Percentiles rank a stretch among this genome's conserved stretches.
These are phyloP conservation scores for Plasmodium fragile DNA, from an alignment of 169 alveolate genomes.

Conservation along the genomic window DNA sequence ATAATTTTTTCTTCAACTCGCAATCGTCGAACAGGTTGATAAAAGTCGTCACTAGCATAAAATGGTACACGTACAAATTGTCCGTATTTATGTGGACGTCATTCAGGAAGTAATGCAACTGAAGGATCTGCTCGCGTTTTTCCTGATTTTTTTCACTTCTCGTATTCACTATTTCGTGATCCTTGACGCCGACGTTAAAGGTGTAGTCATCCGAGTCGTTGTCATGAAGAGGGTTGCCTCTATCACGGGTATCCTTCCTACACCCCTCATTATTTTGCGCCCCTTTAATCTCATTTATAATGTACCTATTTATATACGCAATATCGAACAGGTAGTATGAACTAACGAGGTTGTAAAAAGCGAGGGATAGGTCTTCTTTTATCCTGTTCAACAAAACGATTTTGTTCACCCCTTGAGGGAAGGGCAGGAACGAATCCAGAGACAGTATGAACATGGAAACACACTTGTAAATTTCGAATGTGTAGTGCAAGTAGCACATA, in stretches of 20 bases:
- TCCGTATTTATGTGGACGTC: conserved; percentile 8
- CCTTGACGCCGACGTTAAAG: conserved; percentile 46
- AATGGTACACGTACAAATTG: conserved; percentile 23
- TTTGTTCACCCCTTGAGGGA: conserved; percentile 59
- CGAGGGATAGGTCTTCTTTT: conserved; percentile 1
- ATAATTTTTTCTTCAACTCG: conserved; percentile 41
- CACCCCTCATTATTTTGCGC: not conserved
- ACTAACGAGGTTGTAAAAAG: conserved; percentile 2
- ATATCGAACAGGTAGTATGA: conserved; percentile 20
- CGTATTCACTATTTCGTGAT: not conserved
- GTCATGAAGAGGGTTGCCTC: not conserved
- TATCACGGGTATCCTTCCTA: not conserved
- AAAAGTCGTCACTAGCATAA: conserved; percentile 27
- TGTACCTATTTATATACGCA: conserved; percentile 25
- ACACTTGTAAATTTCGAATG: conserved; percentile 59
- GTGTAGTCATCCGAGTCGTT: conserved; percentile 46
- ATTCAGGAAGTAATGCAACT: conserved; percentile 38
- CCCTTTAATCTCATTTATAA: conserved; percentile 1
- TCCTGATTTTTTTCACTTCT: not conserved
- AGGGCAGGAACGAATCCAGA: conserved; percentile 4
- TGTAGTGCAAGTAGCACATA: conserved; percentile 33
- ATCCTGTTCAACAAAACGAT: conserved; percentile 21
- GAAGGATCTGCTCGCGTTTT: not conserved
- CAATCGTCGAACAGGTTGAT: conserved; percentile 58
- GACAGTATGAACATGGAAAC: conserved; percentile 20